Base-by-base conservation (phyloP, 1,284 basidiomycete genomes). In the Laetiporus sulphureus region DNA sequence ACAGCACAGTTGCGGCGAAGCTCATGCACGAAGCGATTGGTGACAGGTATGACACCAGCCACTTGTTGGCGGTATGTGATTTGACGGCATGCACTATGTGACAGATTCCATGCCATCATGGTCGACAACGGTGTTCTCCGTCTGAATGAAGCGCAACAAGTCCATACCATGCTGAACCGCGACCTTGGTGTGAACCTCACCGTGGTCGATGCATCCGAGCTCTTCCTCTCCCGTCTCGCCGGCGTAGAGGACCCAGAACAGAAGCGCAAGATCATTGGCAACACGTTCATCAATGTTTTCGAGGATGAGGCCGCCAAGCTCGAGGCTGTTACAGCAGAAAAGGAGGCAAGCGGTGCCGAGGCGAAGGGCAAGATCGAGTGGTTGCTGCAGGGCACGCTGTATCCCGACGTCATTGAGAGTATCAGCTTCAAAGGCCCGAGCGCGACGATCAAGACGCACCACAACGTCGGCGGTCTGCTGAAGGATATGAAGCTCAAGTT, bases 21-120 rank as follows among this genome's bases (percentile, higher is more conserved):
- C 76, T 99, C 46, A 99, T 99, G 96, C 93, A 99, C 57, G 94
- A 98, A 69, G 96, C 96, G 16, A 99, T 99, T 53, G 96, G 96
- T 27, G 92, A 98, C 63, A 77, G 92, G 88, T 88, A 56, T 44
- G 59, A 24, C 40, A 38, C 44, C 19, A n/a, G n/a, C n/a, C n/a
- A n/a, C n/a, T n/a, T n/a, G n/a, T n/a, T n/a, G n/a, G n/a, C n/a
- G n/a, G n/a, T n/a, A 25, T 19, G 41, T 24, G 41, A 18, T 33
- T 2, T 12, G n/a, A 19, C 30, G 7, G 31, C 19, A 24, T 21
- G 15, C 37, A 13, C 18, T 27, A 13, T 24, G 6, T 13, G 20
- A 37, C 3, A 92, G 91, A 48, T 99, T 99, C 76, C 96, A 97
- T 61, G 96, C 95, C 10, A 96, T 99, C 68, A 96, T 99, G 93